Evolutionary conservation across 1,284 basidiomycete genomes (phyloP), one percentile per base, ranked within the genome.

Genomic region (Malassezia vespertilionis): DNA sequence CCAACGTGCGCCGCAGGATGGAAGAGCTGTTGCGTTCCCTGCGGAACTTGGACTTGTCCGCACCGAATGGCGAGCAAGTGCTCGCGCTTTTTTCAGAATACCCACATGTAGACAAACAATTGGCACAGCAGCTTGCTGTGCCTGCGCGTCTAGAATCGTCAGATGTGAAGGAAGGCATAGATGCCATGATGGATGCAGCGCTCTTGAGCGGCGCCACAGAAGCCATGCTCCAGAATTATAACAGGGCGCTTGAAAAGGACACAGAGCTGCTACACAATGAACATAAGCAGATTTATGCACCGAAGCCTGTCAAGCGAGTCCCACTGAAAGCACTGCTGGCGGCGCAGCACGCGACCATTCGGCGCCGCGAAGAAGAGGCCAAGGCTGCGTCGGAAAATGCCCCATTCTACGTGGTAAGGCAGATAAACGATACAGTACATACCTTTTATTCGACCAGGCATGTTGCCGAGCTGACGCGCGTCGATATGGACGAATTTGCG

Each of bases 21-120:
- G 67, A 69, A 38, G 62, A 64, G 31, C 54, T 68, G 22, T 39
- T 69, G 35, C 59, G 56, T 14, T 61, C 63, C 18, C 47, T 69
- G 30, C 58, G 57, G 23, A 60, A 61, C 36, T 54, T 69, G 22
- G 61, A 56, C 5, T 49, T 69, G 6, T 44, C 51, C 3, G 39
- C 60, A 26, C 67, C 67, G 30, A 44, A 56, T 18, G 57, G 56
- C 15, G 54, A 59, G 28, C 65, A 68, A 48, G 58, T 69, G 8
- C 54, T 65, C 10, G 54, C 65, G 24, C 56, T 69, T 2, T 54
- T 65, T 2, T 60, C 66, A 32, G 54, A 54, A 0, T 57, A 63
- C 21, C 52, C 51, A 24, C 49, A 57, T 14, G 48, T 53, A n/a
- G 61, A 68, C 30, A 54, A 59, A 44, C 58, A 57, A 27, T 58